These are phyloP conservation scores for Rubroshorea leprosula DNA, from an alignment of 345 rosid genomes.

Conservation along the genomic window DNA sequence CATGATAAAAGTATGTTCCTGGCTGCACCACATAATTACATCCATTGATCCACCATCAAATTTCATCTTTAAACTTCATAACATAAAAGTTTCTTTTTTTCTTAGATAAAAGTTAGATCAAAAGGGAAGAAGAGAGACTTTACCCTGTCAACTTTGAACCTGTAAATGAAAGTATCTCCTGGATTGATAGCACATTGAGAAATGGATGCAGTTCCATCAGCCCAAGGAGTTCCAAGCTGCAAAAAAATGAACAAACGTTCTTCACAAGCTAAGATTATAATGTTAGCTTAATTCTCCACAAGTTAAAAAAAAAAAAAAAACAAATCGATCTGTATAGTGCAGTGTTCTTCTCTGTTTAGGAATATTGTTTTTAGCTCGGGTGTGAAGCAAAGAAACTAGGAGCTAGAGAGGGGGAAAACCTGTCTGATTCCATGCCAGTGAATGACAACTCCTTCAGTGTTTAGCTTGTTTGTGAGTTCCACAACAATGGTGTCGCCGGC, in stretches of 20 bases:
- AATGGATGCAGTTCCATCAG: conserved; percentile 79
- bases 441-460: conserved; percentile 75
- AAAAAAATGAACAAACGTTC: neutral
- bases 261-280: too few species aligned
- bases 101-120: neutral
- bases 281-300: neutral
- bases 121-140: neutral
- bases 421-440: conserved; percentile 98
- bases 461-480: conserved; percentile 55
- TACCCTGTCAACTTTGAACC: conserved; percentile 69
- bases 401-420: conserved; percentile 26
- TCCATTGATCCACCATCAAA: too few species aligned
- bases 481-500: conserved; percentile 62
- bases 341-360: too few species aligned
- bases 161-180: conserved; percentile 73
- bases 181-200: conserved; percentile 73
- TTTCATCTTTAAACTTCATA: too few species aligned
- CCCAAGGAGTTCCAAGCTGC: conserved; percentile 82
- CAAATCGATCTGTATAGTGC: neutral
- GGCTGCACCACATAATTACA: conserved; percentile 34
- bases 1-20: conserved; percentile 84
- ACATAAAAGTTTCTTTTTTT: neutral
- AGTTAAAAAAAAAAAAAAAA: neutral
- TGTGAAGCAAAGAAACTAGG: too few species aligned
- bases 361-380: too few species aligned